These are phyloP conservation scores for Apodospora peruviana DNA, from an alignment of 495 filamentous ascomycete species.

Conservation along the genomic window DNA sequence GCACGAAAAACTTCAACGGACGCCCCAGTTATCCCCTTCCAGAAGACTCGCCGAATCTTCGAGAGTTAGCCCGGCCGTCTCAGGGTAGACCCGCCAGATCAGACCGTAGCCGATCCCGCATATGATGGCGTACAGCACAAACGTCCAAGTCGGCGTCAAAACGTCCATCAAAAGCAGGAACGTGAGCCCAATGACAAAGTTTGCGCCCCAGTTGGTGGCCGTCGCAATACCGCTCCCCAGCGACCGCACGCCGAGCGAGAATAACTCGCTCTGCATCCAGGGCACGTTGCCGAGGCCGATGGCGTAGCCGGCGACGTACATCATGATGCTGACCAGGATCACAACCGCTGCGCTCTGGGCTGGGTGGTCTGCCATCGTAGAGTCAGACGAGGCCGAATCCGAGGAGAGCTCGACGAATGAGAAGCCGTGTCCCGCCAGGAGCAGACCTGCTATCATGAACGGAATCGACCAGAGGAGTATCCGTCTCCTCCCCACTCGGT, in stretches of 20 bases:
- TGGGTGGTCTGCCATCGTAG: conserved; percentile 7
- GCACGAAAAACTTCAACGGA: too few relatives aligned
- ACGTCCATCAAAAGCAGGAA: conserved; percentile 83
- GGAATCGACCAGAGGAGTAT: conserved; percentile 83
- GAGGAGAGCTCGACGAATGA: conserved; percentile 46
- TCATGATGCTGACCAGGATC: conserved; percentile 65
- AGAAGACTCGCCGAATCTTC: conserved; percentile 76
- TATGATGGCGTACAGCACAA: conserved; percentile 66
- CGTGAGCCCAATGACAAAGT: conserved; percentile 81
- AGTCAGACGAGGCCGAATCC: conserved; percentile 5
- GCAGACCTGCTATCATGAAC: conserved; percentile 70
- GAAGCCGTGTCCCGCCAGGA: conserved; percentile 63
- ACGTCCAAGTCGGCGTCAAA: conserved; percentile 70
- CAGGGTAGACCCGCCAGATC: conserved; percentile 73
- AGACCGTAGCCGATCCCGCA: conserved; percentile 61
- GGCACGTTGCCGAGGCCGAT: conserved; percentile 87
- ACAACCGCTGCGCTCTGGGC: conserved; percentile 38
- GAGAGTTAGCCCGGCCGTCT: conserved; percentile 73
- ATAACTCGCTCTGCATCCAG: conserved; percentile 91
- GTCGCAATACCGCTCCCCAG: conserved; percentile 79
- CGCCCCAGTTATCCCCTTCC: conserved; percentile 66
- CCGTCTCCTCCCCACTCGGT: conserved; percentile 71
- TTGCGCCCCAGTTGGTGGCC: conserved; percentile 82
- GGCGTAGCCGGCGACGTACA: conserved; percentile 84
- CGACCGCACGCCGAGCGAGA: conserved; percentile 75